Percentiles rank a stretch among this genome's conserved stretches.
Conservation (phyloP, 352 stramenopile species). For the Globisporangium paddicum region DNA sequence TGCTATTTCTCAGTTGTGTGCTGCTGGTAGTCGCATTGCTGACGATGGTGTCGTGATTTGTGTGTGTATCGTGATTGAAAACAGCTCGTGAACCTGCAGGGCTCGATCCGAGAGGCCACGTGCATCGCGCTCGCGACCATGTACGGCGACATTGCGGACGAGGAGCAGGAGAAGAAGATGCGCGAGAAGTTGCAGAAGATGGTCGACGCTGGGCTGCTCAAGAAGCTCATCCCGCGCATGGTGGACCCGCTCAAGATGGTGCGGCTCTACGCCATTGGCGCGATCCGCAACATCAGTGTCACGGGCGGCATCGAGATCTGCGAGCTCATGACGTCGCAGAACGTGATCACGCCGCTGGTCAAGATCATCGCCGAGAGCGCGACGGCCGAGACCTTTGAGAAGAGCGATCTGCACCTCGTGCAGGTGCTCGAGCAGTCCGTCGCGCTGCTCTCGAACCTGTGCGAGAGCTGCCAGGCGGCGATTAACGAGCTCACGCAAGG, state of each 20-base stretch:
- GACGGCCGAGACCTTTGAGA: constrained; percentile 43
- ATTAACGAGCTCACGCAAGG: constrained; percentile 81
- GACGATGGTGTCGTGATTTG: neutral
- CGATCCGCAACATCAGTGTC: constrained; percentile 85
- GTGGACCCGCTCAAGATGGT: constrained; percentile 84
- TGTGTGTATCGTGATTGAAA: too few relatives aligned
- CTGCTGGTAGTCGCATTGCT: neutral
- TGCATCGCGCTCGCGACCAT: constrained; percentile 82
- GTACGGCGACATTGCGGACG: constrained; percentile 65
- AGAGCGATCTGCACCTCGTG: constrained; percentile 58
- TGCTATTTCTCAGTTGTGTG: too few relatives aligned
- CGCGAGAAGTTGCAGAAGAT: constrained; percentile 70
- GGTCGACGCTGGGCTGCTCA: constrained; percentile 69
- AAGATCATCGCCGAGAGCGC: constrained; percentile 65
- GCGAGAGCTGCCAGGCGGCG: constrained; percentile 73
- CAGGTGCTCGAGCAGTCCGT: constrained; percentile 81
- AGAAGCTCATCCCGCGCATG: constrained; percentile 81
- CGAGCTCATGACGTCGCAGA: constrained; percentile 72
- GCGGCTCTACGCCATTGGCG: constrained; percentile 73
- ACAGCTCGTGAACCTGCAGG: constrained; percentile 66
- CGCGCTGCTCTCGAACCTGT: constrained; percentile 73
- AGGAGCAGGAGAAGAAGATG: constrained; percentile 51
- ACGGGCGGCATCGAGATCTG: constrained; percentile 78
- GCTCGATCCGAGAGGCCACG: constrained; percentile 79
- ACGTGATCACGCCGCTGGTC: constrained; percentile 72